These are phyloP conservation scores for Alternaria sp. DNA, from an alignment of 2,329 filamentous ascomycete genomes.

Conservation along the genomic window DNA sequence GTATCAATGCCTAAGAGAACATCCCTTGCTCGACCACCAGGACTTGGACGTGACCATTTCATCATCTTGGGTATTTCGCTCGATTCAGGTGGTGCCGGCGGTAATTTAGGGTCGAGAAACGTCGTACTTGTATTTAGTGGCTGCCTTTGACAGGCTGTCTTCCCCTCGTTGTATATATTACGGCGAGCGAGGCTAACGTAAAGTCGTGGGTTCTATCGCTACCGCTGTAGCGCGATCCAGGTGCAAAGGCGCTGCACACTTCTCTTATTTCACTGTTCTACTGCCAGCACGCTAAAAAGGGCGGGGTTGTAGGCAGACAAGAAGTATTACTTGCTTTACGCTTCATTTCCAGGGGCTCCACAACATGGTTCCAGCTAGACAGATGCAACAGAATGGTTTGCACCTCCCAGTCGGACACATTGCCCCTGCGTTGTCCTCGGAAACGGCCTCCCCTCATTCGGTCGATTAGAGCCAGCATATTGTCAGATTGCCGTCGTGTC, in stretches of 20 bases:
- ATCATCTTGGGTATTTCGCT: background rate
- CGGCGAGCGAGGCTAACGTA: background rate
- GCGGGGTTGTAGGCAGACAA: background rate
- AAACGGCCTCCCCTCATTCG: background rate
- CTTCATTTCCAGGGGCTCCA: background rate
- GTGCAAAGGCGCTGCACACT: background rate
- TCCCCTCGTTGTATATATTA: background rate
- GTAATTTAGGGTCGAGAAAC: conserved; percentile 2
- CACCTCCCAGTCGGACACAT: background rate
- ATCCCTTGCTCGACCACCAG: background rate
- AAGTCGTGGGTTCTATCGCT: background rate
- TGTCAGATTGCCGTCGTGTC: conserved; percentile 10
- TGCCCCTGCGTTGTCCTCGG: background rate
- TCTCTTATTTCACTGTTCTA: background rate
- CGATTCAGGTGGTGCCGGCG: background rate
- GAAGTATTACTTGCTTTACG: background rate
- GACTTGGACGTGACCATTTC: conserved; percentile 1
- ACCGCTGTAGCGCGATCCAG: background rate
- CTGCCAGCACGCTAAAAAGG: background rate
- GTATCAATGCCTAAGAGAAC: background rate
- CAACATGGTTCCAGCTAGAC: background rate
- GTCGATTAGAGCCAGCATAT: background rate
- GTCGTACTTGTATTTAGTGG: conserved; percentile 14
- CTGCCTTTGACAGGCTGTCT: conserved; percentile 12
- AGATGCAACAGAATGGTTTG: background rate